These are phyloP conservation scores for Paramecium bursaria DNA, from an alignment of 73 alveolate genomes.

Conservation along the genomic window DNA sequence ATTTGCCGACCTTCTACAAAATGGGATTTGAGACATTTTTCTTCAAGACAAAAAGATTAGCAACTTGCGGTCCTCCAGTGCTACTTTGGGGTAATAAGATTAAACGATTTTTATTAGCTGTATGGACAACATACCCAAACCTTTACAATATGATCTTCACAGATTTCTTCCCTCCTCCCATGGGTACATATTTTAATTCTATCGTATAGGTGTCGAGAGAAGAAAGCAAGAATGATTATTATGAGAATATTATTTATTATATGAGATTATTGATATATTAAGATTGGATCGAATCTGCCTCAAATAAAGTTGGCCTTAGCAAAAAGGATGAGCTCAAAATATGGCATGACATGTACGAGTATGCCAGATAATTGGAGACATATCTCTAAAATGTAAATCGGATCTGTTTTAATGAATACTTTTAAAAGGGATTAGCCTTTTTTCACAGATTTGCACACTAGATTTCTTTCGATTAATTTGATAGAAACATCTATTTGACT, in stretches of 20 bases:
- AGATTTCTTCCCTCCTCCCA: constrained; percentile 85
- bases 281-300: constrained; percentile 57
- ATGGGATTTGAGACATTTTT: constrained; percentile 77
- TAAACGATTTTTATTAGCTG: constrained; percentile 50
- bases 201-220: constrained; percentile 73
- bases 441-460: constrained; percentile 58
- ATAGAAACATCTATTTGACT: constrained; percentile 39
- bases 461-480: constrained; percentile 4
- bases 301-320: constrained; percentile 9
- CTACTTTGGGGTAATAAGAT: constrained; percentile 69
- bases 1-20: constrained; percentile 89
- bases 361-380: constrained; percentile 18
- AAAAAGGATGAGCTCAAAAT: constrained; percentile 17
- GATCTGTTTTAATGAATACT: constrained; percentile 10
- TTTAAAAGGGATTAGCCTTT: constrained; percentile 34
- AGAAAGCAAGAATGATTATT: constrained; percentile 70
- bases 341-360: background rate
- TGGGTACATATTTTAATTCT: constrained; percentile 71
- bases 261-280: constrained; percentile 31
- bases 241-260: too few relatives aligned
- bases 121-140: constrained; percentile 85
- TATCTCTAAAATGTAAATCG: background rate
- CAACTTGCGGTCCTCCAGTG: constrained; percentile 78
- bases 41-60: constrained; percentile 72
- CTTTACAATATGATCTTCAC: constrained; percentile 82